These are phyloP conservation scores for Mortierella sp. DNA, from an alignment of 371 early-diverging fungal species.

Conservation along the genomic window DNA sequence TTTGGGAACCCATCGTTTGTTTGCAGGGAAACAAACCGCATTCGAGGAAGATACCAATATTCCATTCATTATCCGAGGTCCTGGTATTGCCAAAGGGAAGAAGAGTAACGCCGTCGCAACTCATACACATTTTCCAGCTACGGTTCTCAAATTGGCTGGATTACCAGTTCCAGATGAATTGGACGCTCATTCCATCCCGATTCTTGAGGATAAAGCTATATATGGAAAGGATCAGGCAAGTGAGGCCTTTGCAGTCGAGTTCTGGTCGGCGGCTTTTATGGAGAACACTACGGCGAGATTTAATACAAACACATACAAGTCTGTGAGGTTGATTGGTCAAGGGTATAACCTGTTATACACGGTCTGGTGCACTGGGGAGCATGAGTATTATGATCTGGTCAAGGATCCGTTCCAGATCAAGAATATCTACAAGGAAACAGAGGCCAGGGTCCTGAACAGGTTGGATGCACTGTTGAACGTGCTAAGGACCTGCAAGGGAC, in stretches of 20 bases:
- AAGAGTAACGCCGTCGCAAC: conserved; percentile 61
- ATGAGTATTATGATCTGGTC: conserved; percentile 68
- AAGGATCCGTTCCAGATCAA: conserved; percentile 69
- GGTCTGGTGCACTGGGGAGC: conserved; percentile 74
- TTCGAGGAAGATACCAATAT: conserved; percentile 74
- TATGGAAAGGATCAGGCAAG: conserved; percentile 56
- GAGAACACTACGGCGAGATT: conserved; percentile 45
- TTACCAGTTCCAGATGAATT: conserved; percentile 59
- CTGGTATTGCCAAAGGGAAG: conserved; percentile 64
- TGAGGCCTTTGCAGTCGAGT: conserved; percentile 73
- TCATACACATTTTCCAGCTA: conserved; percentile 72
- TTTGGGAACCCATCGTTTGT: conserved; percentile 71
- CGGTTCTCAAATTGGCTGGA: conserved; percentile 67
- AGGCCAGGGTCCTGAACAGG: conserved; percentile 58
- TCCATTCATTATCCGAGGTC: conserved; percentile 73
- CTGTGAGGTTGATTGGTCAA: conserved; percentile 65
- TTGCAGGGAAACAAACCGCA: conserved; percentile 69
- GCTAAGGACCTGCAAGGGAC: conserved; percentile 65
- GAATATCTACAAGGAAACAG: conserved; percentile 57
- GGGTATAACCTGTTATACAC: conserved; percentile 66
- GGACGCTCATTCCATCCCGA: conserved; percentile 68
- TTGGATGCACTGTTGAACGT: conserved; percentile 71
- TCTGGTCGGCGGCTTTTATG: conserved; percentile 58
- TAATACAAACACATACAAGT: conserved; percentile 66
- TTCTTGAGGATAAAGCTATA: conserved; percentile 51